Evolutionary conservation across 306 rosid genomes (phyloP).

Genomic region (Hippophae gyantsensis): DNA sequence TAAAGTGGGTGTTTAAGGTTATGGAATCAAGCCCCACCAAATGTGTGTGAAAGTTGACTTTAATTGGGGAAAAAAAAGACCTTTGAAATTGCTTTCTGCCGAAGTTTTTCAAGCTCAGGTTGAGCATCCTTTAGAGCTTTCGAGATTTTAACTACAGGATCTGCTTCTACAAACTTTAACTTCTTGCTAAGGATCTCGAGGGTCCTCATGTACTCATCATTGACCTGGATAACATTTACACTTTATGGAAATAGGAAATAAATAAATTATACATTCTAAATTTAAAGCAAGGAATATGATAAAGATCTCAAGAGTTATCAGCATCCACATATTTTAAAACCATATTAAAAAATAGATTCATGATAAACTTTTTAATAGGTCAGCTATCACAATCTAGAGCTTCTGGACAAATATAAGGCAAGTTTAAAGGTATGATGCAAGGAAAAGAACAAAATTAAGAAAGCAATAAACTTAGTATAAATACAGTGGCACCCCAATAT

Average conservation of each 20-base stretch:
- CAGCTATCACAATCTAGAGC: too few relatives aligned
- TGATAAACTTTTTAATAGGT: too few relatives aligned
- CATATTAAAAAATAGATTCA: too few relatives aligned
- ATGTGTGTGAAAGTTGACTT: too few relatives aligned
- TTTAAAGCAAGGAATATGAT: background rate
- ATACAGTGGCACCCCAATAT: too few relatives aligned
- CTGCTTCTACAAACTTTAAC: constrained; percentile 78
- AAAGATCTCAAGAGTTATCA: background rate
- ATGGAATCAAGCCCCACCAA: too few relatives aligned
- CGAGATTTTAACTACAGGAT: constrained; percentile 76
- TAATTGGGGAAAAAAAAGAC: constrained; percentile 17
- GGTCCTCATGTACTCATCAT: constrained; percentile 88
- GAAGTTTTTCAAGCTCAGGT: constrained; percentile 90
- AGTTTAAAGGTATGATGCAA: too few relatives aligned
- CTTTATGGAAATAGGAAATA: constrained; percentile 15
- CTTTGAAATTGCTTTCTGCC: constrained; percentile 95
- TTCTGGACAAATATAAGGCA: too few relatives aligned
- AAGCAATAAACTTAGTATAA: too few relatives aligned
- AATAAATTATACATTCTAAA: constrained; percentile 5
- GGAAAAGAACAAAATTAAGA: too few relatives aligned
- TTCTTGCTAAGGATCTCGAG: constrained; percentile 89
- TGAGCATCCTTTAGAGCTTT: constrained; percentile 95
- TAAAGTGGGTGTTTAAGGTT: too few relatives aligned
- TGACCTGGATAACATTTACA: constrained; percentile 53
- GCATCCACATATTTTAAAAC: background rate